Evolutionary conservation across 805 yeast species (phyloP), one percentile per base, ranked within the genome.

Genomic region (Ogataea neopini): DNA sequence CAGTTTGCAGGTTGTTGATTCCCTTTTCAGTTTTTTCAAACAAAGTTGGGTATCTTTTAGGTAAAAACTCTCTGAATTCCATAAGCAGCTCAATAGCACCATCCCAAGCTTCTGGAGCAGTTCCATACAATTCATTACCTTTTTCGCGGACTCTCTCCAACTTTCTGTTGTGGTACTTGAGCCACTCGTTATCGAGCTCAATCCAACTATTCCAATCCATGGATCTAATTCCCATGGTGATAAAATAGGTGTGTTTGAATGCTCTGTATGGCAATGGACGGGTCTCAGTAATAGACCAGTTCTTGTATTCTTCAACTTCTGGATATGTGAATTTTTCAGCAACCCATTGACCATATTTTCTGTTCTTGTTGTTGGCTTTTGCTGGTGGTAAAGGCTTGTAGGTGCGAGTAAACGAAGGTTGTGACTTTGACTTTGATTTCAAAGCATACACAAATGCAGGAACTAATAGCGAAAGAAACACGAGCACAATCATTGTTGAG

Each of bases 211-310:
- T 68, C 74, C 76, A 77, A 41, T 80, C 78, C 84, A 82, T 76
- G 48, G 68, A 69, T 52, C 88, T 68, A 36, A 83, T 82, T 6
- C 88, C 89, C 89, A 83, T 83, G 19, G 84, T 83, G 41, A 83
- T 74, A 54, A 69, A 75, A 59, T 83, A 83, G 49, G 77, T 80
- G 62, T 80, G 84, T 59, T 75, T 81, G 67, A 83, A 84, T 0
- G 88, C 86, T 40, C 87, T 68, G 57, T 81, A 81, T n/a, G 86
- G 83, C 30, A 79, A 58, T 1, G 86, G 85, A 46, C 63, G 67
- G 3, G 86, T 81, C 3, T 65, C 66, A 10, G 64, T 62, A 41
- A 76, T 61, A 46, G 75, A 73, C 84, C 84, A 81, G 54, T 71
- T 60, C 18, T 68, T 63, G 51, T 58, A 80, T 8, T 76, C 72